Evolutionary conservation across 345 rosid genomes (phyloP).

Genomic region (Camelina neglecta): DNA sequence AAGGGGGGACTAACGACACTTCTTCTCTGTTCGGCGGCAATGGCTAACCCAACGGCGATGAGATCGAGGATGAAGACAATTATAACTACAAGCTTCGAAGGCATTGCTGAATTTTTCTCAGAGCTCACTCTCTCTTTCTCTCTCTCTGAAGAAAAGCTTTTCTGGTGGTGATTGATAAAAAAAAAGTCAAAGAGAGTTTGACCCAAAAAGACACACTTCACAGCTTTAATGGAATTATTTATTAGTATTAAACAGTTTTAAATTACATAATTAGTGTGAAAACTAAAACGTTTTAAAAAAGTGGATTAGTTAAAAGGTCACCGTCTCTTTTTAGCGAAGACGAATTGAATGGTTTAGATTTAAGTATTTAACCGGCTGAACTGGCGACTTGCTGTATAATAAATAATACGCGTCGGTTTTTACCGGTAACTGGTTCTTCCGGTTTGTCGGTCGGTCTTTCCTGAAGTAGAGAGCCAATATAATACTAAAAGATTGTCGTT

Average conservation of each 20-base stretch:
- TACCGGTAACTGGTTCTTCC: slow-evolving; percentile 34
- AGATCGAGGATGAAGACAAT: slow-evolving; percentile 72
- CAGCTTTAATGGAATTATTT: too few relatives aligned
- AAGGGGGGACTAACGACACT: slow-evolving; percentile 67
- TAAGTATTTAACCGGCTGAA: slow-evolving; percentile 21
- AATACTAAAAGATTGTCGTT: neutral
- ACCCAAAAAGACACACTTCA: neutral
- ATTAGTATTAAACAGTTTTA: neutral
- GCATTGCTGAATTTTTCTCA: slow-evolving; percentile 57
- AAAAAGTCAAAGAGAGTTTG: neutral
- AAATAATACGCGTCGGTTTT: slow-evolving; percentile 25
- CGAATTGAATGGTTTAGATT: slow-evolving; percentile 34
- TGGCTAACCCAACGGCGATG: slow-evolving; percentile 91
- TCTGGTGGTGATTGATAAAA: slow-evolving; percentile 13
- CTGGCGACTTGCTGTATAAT: slow-evolving; percentile 31
- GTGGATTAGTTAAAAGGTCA: slow-evolving; percentile 36
- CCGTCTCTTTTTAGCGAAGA: neutral
- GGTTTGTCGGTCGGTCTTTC: slow-evolving; percentile 35
- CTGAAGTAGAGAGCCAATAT: neutral
- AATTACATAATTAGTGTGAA: neutral
- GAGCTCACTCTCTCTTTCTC: slow-evolving; percentile 25
- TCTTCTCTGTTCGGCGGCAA: slow-evolving; percentile 97
- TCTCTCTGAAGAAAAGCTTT: slow-evolving; percentile 9
- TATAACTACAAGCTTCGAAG: slow-evolving; percentile 76
- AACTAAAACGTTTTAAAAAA: neutral